Percentiles rank a stretch among this genome's conserved stretches.
phyloP scores from a whole-genome alignment of 140 eudicot genomes.

The Senecio squalidus region DNA sequence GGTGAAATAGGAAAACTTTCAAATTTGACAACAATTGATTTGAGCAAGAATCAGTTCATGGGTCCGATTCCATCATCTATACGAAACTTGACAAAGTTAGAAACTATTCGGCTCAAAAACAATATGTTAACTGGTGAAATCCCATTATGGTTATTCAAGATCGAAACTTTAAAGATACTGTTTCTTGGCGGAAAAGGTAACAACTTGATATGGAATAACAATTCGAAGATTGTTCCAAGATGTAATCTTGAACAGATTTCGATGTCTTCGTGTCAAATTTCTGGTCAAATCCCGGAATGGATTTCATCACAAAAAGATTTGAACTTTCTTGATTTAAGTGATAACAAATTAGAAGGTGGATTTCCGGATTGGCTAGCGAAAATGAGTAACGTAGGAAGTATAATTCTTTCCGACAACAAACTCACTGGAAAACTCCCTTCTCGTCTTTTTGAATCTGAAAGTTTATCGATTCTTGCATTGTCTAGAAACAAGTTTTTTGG shows the following conservation, averaged over 20 bases:
- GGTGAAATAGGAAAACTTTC: slow-evolving; percentile 23
- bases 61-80: slow-evolving; percentile 20
- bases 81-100: slow-evolving; percentile 32
- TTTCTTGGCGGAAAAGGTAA: slow-evolving; percentile 38
- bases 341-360: slow-evolving; percentile 33
- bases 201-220: slow-evolving; percentile 43
- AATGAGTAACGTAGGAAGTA: slow-evolving; percentile 46
- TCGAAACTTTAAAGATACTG: slow-evolving; percentile 30
- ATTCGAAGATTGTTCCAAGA: slow-evolving; percentile 36
- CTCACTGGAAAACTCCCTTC: slow-evolving; percentile 50
- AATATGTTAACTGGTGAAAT: slow-evolving; percentile 48
- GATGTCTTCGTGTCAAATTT: slow-evolving; percentile 31
- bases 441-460: slow-evolving; percentile 38
- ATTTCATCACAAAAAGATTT: slow-evolving; percentile 38
- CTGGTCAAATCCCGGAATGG: slow-evolving; percentile 46
- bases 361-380: slow-evolving; percentile 58
- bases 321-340: slow-evolving; percentile 38
- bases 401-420: slow-evolving; percentile 48
- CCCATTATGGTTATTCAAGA: slow-evolving; percentile 44
- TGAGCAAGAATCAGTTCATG: slow-evolving; percentile 34
- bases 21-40: slow-evolving; percentile 32
- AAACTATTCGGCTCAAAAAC: slow-evolving; percentile 29
- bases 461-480: slow-evolving; percentile 42
- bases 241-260: slow-evolving; percentile 41
- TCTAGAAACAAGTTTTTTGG: slow-evolving; percentile 56